Evolutionary conservation across 1,139 yeast species (phyloP), one percentile per base, ranked within the genome.

Genomic region (Petasospora rhodanensis): DNA sequence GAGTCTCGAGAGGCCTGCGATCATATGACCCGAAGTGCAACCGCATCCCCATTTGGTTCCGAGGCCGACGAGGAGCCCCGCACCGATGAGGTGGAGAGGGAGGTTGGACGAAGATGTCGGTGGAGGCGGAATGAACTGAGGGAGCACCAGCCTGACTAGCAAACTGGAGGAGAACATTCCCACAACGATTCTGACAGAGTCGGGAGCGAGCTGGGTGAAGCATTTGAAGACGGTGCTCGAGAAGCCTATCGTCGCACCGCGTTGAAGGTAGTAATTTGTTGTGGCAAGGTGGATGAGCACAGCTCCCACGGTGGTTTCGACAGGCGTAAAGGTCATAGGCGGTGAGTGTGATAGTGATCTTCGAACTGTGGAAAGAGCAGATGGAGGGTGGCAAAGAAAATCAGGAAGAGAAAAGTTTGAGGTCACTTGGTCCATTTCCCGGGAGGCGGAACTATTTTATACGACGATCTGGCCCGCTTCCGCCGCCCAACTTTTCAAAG

Each of bases 11-110:
- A 69, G 33, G 0, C 76, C 76, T 15, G 59, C 54, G 7, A 70
- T 54, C 72, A 70, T 66, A 40, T 70, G 76, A 6, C 76, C 76
- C 0, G 73, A 67, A 2, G 76, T 70, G 38, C 76, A 70, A 0
- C 75, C 76, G 15, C 61, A 52, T 0, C 71, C 74, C 22, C 58
- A 47, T 26, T 58, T 57, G 0, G 75, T 63, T 1, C 76, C 76
- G 1, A 62, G 18, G 0, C 76, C 76, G 3, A 62, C 68, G 2
- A 68, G 45, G 0, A 58, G 33, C 0, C 73, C 73, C 1, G 69
- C 47, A n/a, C n/a, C n/a, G 4, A 38, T 7, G 7, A 31, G 14
- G n/a, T 38, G 26, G 7, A 41, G 18, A 6, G 27, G 22, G n/a
- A 14, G 10, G 6, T 18, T 16, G 8, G 26, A 26, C 4, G 21